Evolutionary conservation across 2,329 filamentous ascomycete species (phyloP).

Genomic region (Fusarium coffeatum): DNA sequence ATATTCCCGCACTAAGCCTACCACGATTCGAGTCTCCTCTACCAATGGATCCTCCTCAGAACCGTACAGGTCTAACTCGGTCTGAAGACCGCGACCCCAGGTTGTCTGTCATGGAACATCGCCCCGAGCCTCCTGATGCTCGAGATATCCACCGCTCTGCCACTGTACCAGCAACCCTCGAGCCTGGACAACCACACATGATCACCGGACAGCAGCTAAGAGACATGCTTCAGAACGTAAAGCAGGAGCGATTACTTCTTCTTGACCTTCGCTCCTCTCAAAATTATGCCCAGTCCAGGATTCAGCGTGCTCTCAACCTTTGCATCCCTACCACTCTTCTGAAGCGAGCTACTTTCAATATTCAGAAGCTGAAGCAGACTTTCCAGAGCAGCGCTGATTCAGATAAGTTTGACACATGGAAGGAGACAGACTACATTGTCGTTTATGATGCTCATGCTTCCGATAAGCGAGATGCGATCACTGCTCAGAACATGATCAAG

Average conservation of each 20-base stretch:
- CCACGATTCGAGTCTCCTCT: constrained; percentile 57
- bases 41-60: constrained; percentile 46
- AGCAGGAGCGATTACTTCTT: constrained; percentile 67
- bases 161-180: constrained; percentile 64
- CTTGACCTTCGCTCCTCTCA: constrained; percentile 89
- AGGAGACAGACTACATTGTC: constrained; percentile 77
- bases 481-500: constrained; percentile 87
- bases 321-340: constrained; percentile 95
- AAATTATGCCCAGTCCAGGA: constrained; percentile 79
- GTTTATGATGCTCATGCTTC: constrained; percentile 86
- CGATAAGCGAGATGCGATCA: constrained; percentile 81
- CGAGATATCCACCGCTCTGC: constrained; percentile 54
- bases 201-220: constrained; percentile 67
- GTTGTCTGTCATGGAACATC: constrained; percentile 65
- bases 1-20: constrained; percentile 54
- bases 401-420: constrained; percentile 81
- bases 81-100: constrained; percentile 65
- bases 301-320: constrained; percentile 85
- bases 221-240: constrained; percentile 62
- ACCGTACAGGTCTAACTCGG: constrained; percentile 52
- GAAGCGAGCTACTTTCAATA: constrained; percentile 89
- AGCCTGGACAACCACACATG: constrained; percentile 61
- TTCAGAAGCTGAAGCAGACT: constrained; percentile 87
- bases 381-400: constrained; percentile 80
- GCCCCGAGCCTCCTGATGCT: constrained; percentile 53